Evolutionary conservation across 2,329 filamentous ascomycete genomes (phyloP).

Genomic region (Cladosporium sp.): DNA sequence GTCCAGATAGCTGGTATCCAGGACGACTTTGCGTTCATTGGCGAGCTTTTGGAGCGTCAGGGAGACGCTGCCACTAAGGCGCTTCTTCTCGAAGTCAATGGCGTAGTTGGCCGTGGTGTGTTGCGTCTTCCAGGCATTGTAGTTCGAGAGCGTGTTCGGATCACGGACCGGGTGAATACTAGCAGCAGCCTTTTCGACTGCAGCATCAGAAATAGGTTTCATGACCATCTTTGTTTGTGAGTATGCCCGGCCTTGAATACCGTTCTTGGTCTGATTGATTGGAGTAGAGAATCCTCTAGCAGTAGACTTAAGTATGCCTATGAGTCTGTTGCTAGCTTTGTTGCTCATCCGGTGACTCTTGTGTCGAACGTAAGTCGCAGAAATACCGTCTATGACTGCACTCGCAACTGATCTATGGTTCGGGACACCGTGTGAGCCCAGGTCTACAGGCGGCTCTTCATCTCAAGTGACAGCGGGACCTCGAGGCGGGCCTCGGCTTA

Average conservation of each 20-base stretch:
- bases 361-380: not conserved
- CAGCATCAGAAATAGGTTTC: not conserved
- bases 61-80: conserved; percentile 70
- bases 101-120: conserved; percentile 79
- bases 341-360: conserved; percentile 1
- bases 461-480: not conserved
- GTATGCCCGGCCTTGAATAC: not conserved
- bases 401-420: not conserved
- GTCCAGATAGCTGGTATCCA: conserved; percentile 83
- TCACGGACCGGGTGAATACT: conserved; percentile 48
- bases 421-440: not conserved
- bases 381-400: not conserved
- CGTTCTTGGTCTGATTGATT: not conserved
- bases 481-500: not conserved
- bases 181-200: conserved; percentile 22
- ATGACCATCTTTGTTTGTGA: conserved; percentile 1
- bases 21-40: conserved; percentile 66
- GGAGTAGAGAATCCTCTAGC: not conserved
- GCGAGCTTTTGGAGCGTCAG: conserved; percentile 75
- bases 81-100: conserved; percentile 77
- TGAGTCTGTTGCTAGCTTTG: not conserved
- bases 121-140: conserved; percentile 77
- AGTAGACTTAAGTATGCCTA: not conserved
- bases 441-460: not conserved
- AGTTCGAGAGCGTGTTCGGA: conserved; percentile 88